phyloP scores from a whole-genome alignment of 768 basidiomycete species.

The Panaeolus papilionaceus region DNA sequence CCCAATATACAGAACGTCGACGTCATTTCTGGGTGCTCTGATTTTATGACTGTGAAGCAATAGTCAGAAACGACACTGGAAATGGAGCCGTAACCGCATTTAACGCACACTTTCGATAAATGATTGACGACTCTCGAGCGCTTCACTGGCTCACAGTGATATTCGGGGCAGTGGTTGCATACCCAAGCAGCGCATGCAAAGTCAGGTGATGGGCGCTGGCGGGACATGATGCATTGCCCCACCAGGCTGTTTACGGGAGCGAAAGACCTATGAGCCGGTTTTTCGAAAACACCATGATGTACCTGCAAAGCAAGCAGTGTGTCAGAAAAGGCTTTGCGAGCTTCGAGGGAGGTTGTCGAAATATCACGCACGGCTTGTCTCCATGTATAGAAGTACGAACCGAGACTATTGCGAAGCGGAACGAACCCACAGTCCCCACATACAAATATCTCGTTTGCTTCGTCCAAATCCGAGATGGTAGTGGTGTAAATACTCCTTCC shows the following conservation, averaged over 20 bases:
- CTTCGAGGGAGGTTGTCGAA: background rate
- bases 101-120: background rate
- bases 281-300: background rate
- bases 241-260: background rate
- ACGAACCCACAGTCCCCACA: background rate
- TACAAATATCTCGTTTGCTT: background rate
- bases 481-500: background rate
- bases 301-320: background rate
- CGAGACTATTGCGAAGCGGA: background rate
- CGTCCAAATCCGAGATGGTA: background rate
- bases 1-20: background rate
- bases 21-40: background rate
- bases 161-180: background rate
- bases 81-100: background rate
- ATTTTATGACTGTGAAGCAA: background rate
- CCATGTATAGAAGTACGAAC: constrained; percentile 4
- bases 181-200: background rate
- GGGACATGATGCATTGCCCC: background rate
- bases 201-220: background rate
- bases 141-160: background rate
- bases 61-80: too few species aligned
- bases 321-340: background rate
- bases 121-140: background rate
- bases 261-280: background rate
- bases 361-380: background rate